A percentile compares a stretch with the other conserved stretches of the same genome.
Conservation (phyloP, 2,329 filamentous ascomycete genomes). For the Pestalotiopsis sp. region DNA sequence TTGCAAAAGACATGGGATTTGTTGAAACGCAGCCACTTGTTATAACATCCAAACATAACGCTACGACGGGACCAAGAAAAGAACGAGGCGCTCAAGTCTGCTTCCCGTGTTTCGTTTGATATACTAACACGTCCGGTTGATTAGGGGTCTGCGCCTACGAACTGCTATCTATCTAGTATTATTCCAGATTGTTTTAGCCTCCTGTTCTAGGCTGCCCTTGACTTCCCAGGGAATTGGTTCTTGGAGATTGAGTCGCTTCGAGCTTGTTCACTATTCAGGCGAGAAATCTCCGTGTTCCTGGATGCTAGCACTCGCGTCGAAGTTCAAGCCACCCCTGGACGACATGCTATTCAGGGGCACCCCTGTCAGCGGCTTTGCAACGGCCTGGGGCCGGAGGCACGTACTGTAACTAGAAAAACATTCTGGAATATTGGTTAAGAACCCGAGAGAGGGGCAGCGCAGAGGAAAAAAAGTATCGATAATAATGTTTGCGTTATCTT, state of each 20-base stretch:
- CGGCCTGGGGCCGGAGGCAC: background rate
- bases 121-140: background rate
- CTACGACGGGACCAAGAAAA: background rate
- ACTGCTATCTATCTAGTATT: background rate
- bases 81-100: background rate
- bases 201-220: background rate
- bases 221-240: background rate
- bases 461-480: background rate
- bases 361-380: slow-evolving; percentile 6
- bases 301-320: background rate
- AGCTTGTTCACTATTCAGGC: slow-evolving; percentile 7
- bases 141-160: background rate
- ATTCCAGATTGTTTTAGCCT: background rate
- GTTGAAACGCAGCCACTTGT: background rate
- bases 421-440: background rate
- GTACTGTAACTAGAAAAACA: background rate
- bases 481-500: background rate
- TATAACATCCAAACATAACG: background rate
- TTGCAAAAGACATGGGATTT: background rate
- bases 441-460: background rate
- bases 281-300: slow-evolving; percentile 11
- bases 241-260: background rate
- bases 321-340: background rate
- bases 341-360: background rate
- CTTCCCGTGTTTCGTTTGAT: background rate